These are phyloP conservation scores for Sordaria brevicollis DNA, from an alignment of 495 filamentous ascomycete species.

Conservation along the genomic window DNA sequence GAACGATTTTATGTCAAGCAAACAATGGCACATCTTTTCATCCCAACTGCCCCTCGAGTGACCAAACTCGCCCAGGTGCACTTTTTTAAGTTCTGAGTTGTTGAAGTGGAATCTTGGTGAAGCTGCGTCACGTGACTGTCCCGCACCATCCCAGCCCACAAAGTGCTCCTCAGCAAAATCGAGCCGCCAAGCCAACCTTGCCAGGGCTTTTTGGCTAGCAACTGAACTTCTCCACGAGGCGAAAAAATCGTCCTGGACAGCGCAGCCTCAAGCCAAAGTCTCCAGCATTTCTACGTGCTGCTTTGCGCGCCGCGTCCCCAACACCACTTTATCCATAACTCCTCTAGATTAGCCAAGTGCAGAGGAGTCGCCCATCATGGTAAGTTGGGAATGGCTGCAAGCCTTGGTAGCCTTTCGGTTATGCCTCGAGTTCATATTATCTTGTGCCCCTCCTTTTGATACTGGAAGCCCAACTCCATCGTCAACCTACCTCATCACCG, in stretches of 20 bases:
- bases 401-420: not conserved
- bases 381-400: slow-evolving; percentile 9
- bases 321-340: slow-evolving; percentile 8
- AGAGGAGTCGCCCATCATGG: slow-evolving; percentile 35
- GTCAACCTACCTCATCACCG: slow-evolving; percentile 2
- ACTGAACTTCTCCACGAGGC: slow-evolving; percentile 21
- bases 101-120: not conserved
- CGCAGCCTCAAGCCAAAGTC: slow-evolving; percentile 19
- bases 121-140: slow-evolving; percentile 18
- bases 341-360: slow-evolving; percentile 19
- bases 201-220: slow-evolving; percentile 16
- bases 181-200: slow-evolving; percentile 8
- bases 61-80: slow-evolving; percentile 1
- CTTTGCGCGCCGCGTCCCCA: slow-evolving; percentile 17
- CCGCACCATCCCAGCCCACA: slow-evolving; percentile 21
- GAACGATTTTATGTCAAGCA: not conserved
- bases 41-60: not conserved
- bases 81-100: not conserved
- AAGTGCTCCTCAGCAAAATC: slow-evolving; percentile 13
- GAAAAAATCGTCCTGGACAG: slow-evolving; percentile 24
- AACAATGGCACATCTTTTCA: not conserved
- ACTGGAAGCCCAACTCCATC: not conserved
- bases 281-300: slow-evolving; percentile 20
- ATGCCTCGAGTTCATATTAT: not conserved
- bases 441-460: slow-evolving; percentile 1